A percentile compares a stretch with the other conserved stretches of the same genome.
Evolutionary conservation across 345 rosid genomes (phyloP).

Genomic region (Pistacia vera): DNA sequence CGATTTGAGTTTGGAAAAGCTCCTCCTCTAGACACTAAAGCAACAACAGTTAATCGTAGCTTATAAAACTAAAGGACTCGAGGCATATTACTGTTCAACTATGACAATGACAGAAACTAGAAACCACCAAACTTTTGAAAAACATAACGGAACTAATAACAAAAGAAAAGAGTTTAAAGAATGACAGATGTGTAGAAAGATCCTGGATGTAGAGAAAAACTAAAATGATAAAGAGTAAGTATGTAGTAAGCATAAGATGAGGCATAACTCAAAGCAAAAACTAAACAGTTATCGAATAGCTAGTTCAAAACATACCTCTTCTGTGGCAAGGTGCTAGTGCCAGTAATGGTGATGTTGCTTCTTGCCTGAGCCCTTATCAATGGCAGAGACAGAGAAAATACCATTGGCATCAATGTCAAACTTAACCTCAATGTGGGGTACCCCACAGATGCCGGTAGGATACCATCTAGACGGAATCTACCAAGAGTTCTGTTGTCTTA

Average conservation of each 20-base stretch:
- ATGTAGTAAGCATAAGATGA: not conserved
- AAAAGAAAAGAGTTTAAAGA: not conserved
- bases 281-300: not conserved
- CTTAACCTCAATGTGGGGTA: constrained; percentile 87
- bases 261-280: not conserved
- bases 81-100: not conserved
- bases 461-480: constrained; percentile 70
- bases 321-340: constrained; percentile 92
- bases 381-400: constrained; percentile 74
- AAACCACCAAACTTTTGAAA: not conserved
- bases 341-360: constrained; percentile 87
- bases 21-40: no score
- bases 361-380: constrained; percentile 87
- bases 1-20: no score
- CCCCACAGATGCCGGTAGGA: constrained; percentile 91
- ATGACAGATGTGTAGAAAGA: no score
- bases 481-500: constrained; percentile 84
- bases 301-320: constrained; percentile 57
- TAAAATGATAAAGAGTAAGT: not conserved
- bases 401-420: constrained; percentile 95
- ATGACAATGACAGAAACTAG: no score
- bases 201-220: no score
- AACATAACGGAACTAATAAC: not conserved
- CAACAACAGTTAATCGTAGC: no score
- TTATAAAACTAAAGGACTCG: no score